Evolutionary conservation across 1,139 yeast genomes (phyloP), one percentile per base, ranked within the genome.

Genomic region (Waltiozyma solani): DNA sequence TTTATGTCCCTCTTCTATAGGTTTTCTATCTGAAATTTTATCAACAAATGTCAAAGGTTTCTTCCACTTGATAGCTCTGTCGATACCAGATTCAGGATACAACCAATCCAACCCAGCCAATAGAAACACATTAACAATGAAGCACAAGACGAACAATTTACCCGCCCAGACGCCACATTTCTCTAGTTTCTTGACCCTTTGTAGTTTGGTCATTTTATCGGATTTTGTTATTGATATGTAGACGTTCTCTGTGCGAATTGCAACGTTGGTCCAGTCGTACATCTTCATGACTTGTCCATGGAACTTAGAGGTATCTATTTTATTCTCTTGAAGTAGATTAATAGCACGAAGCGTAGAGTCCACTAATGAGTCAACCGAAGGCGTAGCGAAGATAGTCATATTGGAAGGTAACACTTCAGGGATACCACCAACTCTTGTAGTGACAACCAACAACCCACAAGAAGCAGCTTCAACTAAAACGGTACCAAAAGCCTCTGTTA

Each of bases 401-500:
- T 87, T 86, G 22, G 73, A 70, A 0, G 98, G 99, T 33, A 93
- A 61, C 4, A 93, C 98, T 54, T 93, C 99, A 0, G 97, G 97
- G 34, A 91, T 89, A 4, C 98, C 99, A 2, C 99, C 99, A 0
- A 93, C 98, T 44, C 79, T 79, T 0, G 99, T 93, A 0, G 97
- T 89, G 0, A 93, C 98, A 2, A 93, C 96, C 26, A 85, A 69
- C 30, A 93, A 60, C 0, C 97, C 97, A 64, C 98, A 91, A 0
- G 95, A 83, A 0, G 97, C 98, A 0, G 99, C 99, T 56, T 93
- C 99, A 0, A 93, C 96, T 19, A 93, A 65, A 0, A 87, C 98
- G 0, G 98, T 91, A 1, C 99, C 99, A 63, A 93, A 93, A 0
- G 98, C 98, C 57, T 93, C 99, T 0, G 98, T 93, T 27, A 93